phyloP scores from a whole-genome alignment of 768 basidiomycete genomes.

The Trametopsis cervina region DNA sequence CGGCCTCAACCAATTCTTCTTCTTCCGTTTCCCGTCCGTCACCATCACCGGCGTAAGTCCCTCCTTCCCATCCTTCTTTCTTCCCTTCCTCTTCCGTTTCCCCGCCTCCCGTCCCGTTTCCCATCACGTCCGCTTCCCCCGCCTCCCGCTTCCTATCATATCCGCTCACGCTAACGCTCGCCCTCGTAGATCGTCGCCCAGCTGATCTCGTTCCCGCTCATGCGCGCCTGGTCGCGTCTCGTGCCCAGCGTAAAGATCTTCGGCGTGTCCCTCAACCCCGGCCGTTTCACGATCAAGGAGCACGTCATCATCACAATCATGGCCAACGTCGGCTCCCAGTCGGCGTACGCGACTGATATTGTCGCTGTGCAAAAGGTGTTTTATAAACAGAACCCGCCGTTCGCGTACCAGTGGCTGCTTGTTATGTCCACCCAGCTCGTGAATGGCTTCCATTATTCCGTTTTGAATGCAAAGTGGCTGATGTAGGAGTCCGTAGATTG shows the following conservation, averaged over 20 bases:
- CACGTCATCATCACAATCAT: conserved; percentile 38
- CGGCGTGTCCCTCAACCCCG: conserved; percentile 62
- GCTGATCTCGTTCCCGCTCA: conserved; percentile 64
- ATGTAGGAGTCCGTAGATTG: conserved; percentile 40
- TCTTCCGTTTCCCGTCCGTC: conserved; percentile 68
- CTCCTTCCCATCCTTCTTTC: background rate
- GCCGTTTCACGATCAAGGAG: conserved; percentile 65
- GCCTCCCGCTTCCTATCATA: background rate
- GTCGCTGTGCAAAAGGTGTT: conserved; percentile 66
- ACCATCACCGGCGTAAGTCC: conserved; percentile 41
- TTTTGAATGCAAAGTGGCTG: background rate
- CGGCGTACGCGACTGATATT: conserved; percentile 50
- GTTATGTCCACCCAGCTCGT: conserved; percentile 78
- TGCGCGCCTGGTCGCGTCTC: conserved; percentile 45
- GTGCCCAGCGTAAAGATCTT: conserved; percentile 51
- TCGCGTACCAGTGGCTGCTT: conserved; percentile 57
- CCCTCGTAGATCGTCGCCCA: conserved; percentile 53
- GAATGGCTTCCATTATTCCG: conserved; percentile 34
- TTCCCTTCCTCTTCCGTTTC: conserved; percentile 2
- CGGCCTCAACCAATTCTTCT: conserved; percentile 69
- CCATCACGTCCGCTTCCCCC: too few species aligned
- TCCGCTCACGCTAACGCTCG: conserved; percentile 11
- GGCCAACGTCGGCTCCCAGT: conserved; percentile 32
- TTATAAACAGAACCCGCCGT: conserved; percentile 44
- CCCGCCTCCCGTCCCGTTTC: background rate